Conservation (phyloP, 169 alveolate species). For the Toxoplasma gondii region DNA sequence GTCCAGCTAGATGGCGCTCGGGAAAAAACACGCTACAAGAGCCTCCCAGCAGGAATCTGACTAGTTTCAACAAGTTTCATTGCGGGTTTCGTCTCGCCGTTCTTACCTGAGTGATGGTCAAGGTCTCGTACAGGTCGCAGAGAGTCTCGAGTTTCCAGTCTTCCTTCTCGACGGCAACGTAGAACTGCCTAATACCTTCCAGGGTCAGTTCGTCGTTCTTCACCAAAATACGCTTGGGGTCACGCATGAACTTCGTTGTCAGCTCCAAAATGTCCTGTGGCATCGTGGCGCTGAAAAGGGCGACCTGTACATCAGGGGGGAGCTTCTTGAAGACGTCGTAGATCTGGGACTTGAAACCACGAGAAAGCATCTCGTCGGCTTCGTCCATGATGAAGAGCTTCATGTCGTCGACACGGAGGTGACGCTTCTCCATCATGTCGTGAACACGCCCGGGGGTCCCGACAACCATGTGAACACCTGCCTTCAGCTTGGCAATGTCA, state of each 20-base stretch:
- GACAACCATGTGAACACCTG: slow-evolving; percentile 98
- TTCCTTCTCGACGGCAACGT: slow-evolving; percentile 97
- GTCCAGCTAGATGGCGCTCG: no score
- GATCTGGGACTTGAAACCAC: slow-evolving; percentile 94
- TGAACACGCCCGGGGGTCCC: slow-evolving; percentile 99
- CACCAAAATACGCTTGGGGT: slow-evolving; percentile 96
- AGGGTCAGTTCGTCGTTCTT: slow-evolving; percentile 98
- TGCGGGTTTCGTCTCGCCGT: no score
- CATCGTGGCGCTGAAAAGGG: slow-evolving; percentile 97
- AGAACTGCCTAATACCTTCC: slow-evolving; percentile 98
- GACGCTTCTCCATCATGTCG: slow-evolving; percentile 93
- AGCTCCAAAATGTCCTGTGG: slow-evolving; percentile 96
- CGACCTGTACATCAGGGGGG: slow-evolving; percentile 82
- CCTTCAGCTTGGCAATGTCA: slow-evolving; percentile 93
- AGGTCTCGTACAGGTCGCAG: slow-evolving; percentile 95
- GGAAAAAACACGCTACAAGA: no score
- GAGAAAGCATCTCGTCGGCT: slow-evolving; percentile 99
- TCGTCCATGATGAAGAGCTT: slow-evolving; percentile 97
- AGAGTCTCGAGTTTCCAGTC: slow-evolving; percentile 97
- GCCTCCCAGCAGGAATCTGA: no score
- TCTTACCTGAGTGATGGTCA: slow-evolving; percentile 91
- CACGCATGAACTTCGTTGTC: slow-evolving; percentile 96
- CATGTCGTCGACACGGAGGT: slow-evolving; percentile 88
- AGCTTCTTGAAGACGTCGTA: slow-evolving; percentile 78
- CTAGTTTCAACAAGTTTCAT: no score